These are phyloP conservation scores for Neurospora sp. DNA, from an alignment of 495 filamentous ascomycete species.

Conservation along the genomic window DNA sequence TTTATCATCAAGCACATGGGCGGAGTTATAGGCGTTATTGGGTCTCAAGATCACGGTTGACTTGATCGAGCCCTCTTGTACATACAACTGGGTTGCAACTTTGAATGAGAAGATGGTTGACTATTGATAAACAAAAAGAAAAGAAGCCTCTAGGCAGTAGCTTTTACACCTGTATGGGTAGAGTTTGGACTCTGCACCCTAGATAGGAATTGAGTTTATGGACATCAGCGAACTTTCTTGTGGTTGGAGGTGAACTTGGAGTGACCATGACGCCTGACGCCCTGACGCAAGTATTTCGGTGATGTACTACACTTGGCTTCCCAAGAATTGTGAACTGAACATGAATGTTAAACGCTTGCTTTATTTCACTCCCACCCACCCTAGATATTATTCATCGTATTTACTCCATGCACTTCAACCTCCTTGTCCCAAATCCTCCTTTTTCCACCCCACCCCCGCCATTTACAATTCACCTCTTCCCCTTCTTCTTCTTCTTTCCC, in stretches of 20 bases:
- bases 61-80: neutral
- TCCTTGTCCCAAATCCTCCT: neutral
- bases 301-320: neutral
- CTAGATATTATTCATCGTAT: neutral
- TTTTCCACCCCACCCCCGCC: neutral
- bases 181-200: neutral
- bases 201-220: neutral
- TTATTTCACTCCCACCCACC: neutral
- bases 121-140: neutral
- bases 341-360: neutral
- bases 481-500: conserved; percentile 49
- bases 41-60: neutral
- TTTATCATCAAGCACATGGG: neutral
- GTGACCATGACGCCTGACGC: neutral
- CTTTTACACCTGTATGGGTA: conserved; percentile 16
- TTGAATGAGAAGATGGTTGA: neutral
- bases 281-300: neutral
- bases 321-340: neutral
- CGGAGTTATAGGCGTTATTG: neutral
- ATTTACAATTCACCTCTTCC: conserved; percentile 33
- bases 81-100: neutral
- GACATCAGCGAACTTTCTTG: neutral
- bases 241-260: neutral
- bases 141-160: conserved; percentile 6
- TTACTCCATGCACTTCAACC: neutral